These are phyloP conservation scores for Trichoderma asperellum DNA, from an alignment of 2,329 filamentous ascomycete species.

Conservation along the genomic window DNA sequence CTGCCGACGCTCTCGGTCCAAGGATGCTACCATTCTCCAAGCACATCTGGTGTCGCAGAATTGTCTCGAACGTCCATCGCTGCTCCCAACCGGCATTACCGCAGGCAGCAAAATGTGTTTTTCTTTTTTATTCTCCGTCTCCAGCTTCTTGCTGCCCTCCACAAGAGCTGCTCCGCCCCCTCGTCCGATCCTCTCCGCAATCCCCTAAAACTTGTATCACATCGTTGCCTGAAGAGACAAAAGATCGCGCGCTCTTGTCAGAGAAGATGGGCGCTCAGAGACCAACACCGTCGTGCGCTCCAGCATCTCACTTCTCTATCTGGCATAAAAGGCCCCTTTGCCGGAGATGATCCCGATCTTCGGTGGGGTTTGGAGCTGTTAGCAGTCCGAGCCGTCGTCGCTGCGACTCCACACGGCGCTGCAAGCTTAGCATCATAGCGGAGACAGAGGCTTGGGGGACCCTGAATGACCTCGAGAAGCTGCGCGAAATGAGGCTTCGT, in stretches of 20 bases:
- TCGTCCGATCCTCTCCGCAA: neutral
- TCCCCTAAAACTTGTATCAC: neutral
- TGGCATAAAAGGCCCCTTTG: neutral
- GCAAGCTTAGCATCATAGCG: slow-evolving; percentile 30
- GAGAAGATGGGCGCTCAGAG: neutral
- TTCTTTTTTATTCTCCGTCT: neutral
- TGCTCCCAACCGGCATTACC: slow-evolving; percentile 5
- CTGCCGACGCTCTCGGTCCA: slow-evolving; percentile 20
- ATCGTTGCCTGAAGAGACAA: neutral
- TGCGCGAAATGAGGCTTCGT: neutral
- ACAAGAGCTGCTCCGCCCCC: neutral
- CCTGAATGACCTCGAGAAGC: neutral
- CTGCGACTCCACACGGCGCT: slow-evolving; percentile 25
- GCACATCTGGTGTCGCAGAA: slow-evolving; percentile 15
- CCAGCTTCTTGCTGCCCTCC: neutral
- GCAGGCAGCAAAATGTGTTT: slow-evolving; percentile 14
- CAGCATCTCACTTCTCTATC: slow-evolving; percentile 1
- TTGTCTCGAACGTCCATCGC: slow-evolving; percentile 24
- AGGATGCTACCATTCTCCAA: neutral
- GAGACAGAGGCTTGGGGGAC: slow-evolving; percentile 1
- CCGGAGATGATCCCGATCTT: slow-evolving; percentile 24
- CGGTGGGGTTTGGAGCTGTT: slow-evolving; percentile 5
- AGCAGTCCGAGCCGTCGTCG: slow-evolving; percentile 11
- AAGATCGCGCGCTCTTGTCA: slow-evolving; percentile 9
- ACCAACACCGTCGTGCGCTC: slow-evolving; percentile 3